Base-by-base conservation (phyloP, 495 filamentous ascomycete species). In the Lasiosphaeris hirsuta region DNA sequence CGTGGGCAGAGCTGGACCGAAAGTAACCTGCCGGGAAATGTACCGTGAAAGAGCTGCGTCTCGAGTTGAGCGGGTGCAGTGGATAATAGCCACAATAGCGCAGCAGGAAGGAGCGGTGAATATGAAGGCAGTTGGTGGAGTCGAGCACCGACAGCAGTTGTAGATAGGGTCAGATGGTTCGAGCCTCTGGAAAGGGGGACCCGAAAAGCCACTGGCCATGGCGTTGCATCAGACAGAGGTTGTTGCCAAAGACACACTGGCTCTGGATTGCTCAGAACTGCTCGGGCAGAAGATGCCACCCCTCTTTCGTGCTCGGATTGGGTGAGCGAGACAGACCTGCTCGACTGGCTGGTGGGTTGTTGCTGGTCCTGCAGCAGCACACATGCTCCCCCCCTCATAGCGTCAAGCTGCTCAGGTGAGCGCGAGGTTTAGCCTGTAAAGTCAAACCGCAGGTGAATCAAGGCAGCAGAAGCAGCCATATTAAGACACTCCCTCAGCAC, bases 361-460 rank as follows among this genome's bases (percentile, higher is more conserved):
- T 2, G 23, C 23, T 34, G n/a, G 8, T 54, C 51, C 51, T 54
- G 51, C 51, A 54, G 51, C 14, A 56, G 39, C 45, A 33, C 15
- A 17, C 23, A 35, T 11, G 44, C 40, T 47, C 18, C 54, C 17
- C 37, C 43, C 41, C 42, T 41, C 15, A 14, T 15, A 51, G 36
- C 49, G 14, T 43, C 30, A 39, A 11, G 39, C 23, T 44, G 45
- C 36, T 35, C 19, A 40, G 38, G 19, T 44, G n/a, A 46, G 42
- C 53, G 14, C 30, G 15, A 41, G 39, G 14, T 51, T 46, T 58
- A 51, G 48, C 48, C 56, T 40, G 56, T 52, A 37, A 23, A 52
- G 47, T 51, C 48, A 58, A 58, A 58, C 56, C 51, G 48, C 35
- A 52, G 47, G 47, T 58, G 48, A 58, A 57, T 57, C 55, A 50